Conservation (phyloP, 2,329 filamentous ascomycete genomes). For the Akanthomyces muscarius region DNA sequence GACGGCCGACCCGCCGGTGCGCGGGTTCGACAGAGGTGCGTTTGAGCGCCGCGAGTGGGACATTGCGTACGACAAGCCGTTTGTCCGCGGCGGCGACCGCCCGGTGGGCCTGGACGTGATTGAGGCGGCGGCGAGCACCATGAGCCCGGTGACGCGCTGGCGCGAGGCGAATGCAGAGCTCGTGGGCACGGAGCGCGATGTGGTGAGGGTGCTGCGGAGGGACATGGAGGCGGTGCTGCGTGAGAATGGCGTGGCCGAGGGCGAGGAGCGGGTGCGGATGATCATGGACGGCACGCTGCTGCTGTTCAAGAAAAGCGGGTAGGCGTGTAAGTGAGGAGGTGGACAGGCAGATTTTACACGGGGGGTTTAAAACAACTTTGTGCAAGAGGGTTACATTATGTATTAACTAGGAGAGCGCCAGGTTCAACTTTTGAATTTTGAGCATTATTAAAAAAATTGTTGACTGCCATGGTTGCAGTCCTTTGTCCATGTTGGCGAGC, state of each 20-base stretch:
- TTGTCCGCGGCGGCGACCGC: constrained; percentile 18
- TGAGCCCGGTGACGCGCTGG: constrained; percentile 41
- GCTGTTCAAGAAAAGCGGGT: neutral
- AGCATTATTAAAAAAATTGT: neutral
- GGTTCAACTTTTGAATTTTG: neutral
- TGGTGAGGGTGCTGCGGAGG: constrained; percentile 29
- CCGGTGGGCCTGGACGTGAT: constrained; percentile 30
- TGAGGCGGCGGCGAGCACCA: constrained; percentile 34
- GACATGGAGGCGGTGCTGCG: constrained; percentile 28
- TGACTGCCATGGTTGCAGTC: no score
- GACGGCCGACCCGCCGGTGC: constrained; percentile 32
- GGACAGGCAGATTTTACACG: no score
- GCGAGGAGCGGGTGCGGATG: neutral
- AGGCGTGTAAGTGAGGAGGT: neutral
- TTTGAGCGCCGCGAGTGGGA: constrained; percentile 44
- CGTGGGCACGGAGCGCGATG: constrained; percentile 38
- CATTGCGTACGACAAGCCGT: constrained; percentile 27
- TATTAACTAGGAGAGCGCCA: no score
- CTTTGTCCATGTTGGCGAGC: no score
- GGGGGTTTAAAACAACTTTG: no score
- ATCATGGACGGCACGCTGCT: neutral
- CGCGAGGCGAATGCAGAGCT: constrained; percentile 39
- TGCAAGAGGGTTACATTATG: no score
- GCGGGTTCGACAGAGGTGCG: constrained; percentile 35
- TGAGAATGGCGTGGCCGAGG: constrained; percentile 29